phyloP scores from a whole-genome alignment of 768 basidiomycete species.

The Heimioporus sp. region DNA sequence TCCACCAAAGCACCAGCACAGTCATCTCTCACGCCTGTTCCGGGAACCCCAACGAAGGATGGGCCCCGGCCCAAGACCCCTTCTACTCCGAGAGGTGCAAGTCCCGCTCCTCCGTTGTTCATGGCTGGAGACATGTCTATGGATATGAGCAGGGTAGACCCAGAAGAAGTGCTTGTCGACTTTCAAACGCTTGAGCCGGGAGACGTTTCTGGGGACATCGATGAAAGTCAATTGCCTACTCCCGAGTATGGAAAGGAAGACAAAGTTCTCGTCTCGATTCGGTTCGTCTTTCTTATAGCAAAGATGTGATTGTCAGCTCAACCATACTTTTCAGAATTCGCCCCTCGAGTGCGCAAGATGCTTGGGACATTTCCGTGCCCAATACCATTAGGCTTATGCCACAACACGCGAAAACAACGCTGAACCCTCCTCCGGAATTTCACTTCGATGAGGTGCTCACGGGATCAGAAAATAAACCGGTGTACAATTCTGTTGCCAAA shows the following conservation, averaged over 20 bases:
- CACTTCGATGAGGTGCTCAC: slow-evolving; percentile 76
- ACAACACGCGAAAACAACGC: slow-evolving; percentile 47
- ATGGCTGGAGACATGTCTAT: slow-evolving; percentile 56
- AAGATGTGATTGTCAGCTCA: background rate
- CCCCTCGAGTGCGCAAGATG: slow-evolving; percentile 48
- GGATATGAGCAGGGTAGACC: slow-evolving; percentile 73
- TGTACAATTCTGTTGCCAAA: slow-evolving; percentile 73
- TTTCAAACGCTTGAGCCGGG: slow-evolving; percentile 66
- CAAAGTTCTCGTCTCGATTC: slow-evolving; percentile 83
- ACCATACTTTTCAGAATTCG: slow-evolving; percentile 49
- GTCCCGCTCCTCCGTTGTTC: slow-evolving; percentile 40
- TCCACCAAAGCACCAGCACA: slow-evolving; percentile 28
- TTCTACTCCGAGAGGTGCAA: slow-evolving; percentile 50
- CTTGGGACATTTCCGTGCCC: slow-evolving; percentile 50
- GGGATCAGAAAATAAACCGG: slow-evolving; percentile 74
- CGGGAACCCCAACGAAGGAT: slow-evolving; percentile 53
- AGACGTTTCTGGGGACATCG: slow-evolving; percentile 69
- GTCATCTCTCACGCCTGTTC: slow-evolving; percentile 42
- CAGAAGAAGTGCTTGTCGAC: slow-evolving; percentile 76
- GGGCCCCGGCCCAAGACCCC: slow-evolving; percentile 52
- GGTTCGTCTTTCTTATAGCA: slow-evolving; percentile 40
- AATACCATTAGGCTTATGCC: slow-evolving; percentile 63
- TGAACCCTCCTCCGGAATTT: slow-evolving; percentile 47
- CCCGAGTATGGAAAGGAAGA: slow-evolving; percentile 69
- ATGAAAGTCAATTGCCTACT: slow-evolving; percentile 47